Percentiles rank a stretch among this genome's conserved stretches.
Conservation (phyloP, 164 flowering plant species). For the Piper betle region DNA sequence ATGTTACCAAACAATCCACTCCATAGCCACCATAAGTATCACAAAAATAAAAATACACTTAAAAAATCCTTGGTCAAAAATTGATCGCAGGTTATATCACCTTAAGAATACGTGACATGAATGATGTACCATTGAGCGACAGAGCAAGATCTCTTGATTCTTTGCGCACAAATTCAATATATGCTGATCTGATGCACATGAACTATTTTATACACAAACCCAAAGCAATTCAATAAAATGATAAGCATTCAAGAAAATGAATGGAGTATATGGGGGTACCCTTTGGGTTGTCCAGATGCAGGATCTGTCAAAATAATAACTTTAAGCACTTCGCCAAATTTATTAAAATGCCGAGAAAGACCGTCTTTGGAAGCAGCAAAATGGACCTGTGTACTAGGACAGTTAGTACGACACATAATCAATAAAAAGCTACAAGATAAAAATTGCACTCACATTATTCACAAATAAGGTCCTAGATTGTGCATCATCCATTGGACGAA, state of each 20-base stretch:
- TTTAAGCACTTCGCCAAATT: conserved; percentile 86
- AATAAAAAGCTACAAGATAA: not conserved
- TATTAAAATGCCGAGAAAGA: conserved; percentile 82
- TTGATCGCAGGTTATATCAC: conserved; percentile 21
- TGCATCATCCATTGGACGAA: conserved; percentile 61
- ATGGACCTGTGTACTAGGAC: conserved; percentile 53
- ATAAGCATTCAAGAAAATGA: not conserved
- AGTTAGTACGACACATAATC: not conserved
- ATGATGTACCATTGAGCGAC: conserved; percentile 76
- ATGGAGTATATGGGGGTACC: conserved; percentile 33
- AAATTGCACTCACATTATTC: conserved; percentile 48
- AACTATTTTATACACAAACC: not conserved
- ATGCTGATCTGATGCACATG: conserved; percentile 56
- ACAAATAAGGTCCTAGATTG: conserved; percentile 80
- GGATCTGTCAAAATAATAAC: conserved; percentile 75
- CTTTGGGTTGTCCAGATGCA: conserved; percentile 83
- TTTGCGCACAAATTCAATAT: conserved; percentile 66
- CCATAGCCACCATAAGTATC: not conserved
- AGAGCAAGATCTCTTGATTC: conserved; percentile 78
- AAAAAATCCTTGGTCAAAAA: not conserved
- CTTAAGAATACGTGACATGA: conserved; percentile 83
- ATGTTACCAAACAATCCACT: not conserved
- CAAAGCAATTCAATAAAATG: not conserved
- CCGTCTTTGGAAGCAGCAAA: conserved; percentile 93
- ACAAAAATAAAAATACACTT: not conserved